These are phyloP conservation scores for Conoideocrella luteorostrata DNA, from an alignment of 2,329 filamentous ascomycete species.

Conservation along the genomic window DNA sequence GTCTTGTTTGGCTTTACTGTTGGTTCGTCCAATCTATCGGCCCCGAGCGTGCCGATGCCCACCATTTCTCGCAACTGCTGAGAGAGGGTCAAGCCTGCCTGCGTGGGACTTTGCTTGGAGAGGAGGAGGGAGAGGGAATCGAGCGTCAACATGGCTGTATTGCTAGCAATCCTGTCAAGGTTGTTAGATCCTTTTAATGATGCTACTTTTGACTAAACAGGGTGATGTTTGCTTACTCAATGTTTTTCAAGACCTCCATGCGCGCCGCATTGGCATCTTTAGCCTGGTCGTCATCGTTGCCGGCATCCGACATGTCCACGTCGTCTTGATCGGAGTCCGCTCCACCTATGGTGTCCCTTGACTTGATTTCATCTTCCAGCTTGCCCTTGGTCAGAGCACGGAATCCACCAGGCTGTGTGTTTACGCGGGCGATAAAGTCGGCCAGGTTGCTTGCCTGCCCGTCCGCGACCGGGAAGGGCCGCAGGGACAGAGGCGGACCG, in stretches of 20 bases:
- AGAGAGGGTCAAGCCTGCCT: constrained; percentile 65
- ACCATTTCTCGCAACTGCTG: constrained; percentile 62
- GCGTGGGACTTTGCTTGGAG: constrained; percentile 70
- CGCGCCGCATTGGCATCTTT: constrained; percentile 45
- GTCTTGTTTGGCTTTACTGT: constrained; percentile 48
- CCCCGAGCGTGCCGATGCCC: constrained; percentile 67
- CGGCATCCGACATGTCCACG: constrained; percentile 39
- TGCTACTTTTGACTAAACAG: too few relatives aligned
- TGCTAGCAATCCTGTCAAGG: constrained; percentile 28
- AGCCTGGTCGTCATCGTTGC: constrained; percentile 36
- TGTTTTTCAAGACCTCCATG: constrained; percentile 50
- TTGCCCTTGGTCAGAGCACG: constrained; percentile 69
- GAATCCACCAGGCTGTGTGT: constrained; percentile 72
- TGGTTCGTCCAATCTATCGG: constrained; percentile 57
- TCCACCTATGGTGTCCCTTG: constrained; percentile 33
- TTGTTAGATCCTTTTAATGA: too few relatives aligned
- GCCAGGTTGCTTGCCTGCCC: constrained; percentile 56
- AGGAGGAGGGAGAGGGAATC: constrained; percentile 79
- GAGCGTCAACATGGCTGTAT: constrained; percentile 62
- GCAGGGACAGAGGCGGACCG: constrained; percentile 30
- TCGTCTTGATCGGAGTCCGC: constrained; percentile 38
- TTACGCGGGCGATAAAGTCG: constrained; percentile 73
- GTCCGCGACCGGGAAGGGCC: constrained; percentile 43
- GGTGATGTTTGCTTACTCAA: constrained; percentile 41
- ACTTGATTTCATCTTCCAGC: constrained; percentile 61